Percentiles rank a stretch among this genome's conserved stretches.
These are phyloP conservation scores for Penicillium lagena DNA, from an alignment of 495 filamentous ascomycete species.

Conservation along the genomic window DNA sequence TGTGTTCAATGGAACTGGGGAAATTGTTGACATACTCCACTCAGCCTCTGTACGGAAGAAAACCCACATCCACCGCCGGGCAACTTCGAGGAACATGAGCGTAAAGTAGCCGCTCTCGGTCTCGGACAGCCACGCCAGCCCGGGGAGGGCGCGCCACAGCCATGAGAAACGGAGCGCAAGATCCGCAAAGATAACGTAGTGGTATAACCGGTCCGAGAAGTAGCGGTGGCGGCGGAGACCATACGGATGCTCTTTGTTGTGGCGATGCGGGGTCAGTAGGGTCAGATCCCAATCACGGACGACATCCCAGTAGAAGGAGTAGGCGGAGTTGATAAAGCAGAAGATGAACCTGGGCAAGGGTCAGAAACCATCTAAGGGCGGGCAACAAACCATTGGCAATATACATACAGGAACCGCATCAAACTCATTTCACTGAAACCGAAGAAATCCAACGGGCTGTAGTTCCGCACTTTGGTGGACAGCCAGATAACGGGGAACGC, in stretches of 20 bases:
- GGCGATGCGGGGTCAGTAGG: slow-evolving; percentile 54
- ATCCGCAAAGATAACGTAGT: slow-evolving; percentile 72
- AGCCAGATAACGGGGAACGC: slow-evolving; percentile 90
- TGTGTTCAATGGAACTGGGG: background rate
- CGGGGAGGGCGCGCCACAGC: slow-evolving; percentile 75
- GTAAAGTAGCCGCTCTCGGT: slow-evolving; percentile 80
- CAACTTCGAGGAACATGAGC: slow-evolving; percentile 80
- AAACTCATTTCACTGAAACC: slow-evolving; percentile 52
- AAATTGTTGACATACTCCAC: slow-evolving; percentile 52
- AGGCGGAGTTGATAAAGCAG: slow-evolving; percentile 74
- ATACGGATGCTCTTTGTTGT: slow-evolving; percentile 59
- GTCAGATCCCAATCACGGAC: slow-evolving; percentile 94
- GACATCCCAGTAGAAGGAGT: slow-evolving; percentile 98
- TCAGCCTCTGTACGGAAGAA: slow-evolving; percentile 94
- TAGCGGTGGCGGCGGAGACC: slow-evolving; percentile 69
- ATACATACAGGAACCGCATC: slow-evolving; percentile 45
- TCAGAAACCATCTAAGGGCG: no score
- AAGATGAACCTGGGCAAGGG: slow-evolving; percentile 41
- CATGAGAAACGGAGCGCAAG: slow-evolving; percentile 81
- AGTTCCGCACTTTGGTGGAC: slow-evolving; percentile 64
- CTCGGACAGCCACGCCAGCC: slow-evolving; percentile 74
- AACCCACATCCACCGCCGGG: slow-evolving; percentile 91
- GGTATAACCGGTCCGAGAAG: slow-evolving; percentile 71
- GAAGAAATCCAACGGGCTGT: slow-evolving; percentile 44
- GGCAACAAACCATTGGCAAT: no score